Evolutionary conservation across 176 grass and related monocot genomes (phyloP), one percentile per base, ranked within the genome.

Genomic region (Aechmea fasciata): DNA sequence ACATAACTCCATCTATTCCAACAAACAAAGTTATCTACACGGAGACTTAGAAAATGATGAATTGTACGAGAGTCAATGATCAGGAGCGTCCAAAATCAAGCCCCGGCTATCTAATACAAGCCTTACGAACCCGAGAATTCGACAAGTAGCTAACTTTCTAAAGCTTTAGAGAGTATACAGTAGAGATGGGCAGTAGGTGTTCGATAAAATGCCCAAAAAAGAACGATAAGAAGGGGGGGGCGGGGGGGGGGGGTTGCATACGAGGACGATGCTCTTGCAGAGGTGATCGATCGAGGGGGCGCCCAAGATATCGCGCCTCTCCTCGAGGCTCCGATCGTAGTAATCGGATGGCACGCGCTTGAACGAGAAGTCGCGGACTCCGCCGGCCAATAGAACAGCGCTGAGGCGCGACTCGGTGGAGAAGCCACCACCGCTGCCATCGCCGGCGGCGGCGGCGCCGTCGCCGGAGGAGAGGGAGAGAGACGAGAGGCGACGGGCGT

Each of bases 181-280:
- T 23, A 14, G 50, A 25, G 71, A 75, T n/a, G 15, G 61, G 11
- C 19, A 78, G 48, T 14, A 78, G 19, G 0, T 65, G 75, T 80
- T 86, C 52, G 86, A 87, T 54, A 48, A 83, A 89, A 87, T 57
- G 81, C 26, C 3, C 51, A 57, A 26, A 57, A 0, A 61, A 20
- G 33, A 57, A 50, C 11, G 20, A 13, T 57, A 28, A 10, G 61
- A 49, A 6, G 69, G 29, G 15, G 11, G 0, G n/a, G 55, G 41
- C n/a, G n/a, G n/a, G n/a, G 3, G 72, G 29, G 15, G 11, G 0
- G n/a, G 66, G 67, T 23, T 23, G 22, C 22, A 0, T 85, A 96
- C 93, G 86, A 97, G 77, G 63, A 92, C 89, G 52, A 92, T 92
- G 79, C 86, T 97, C 82, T 97, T 92, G 86, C 94, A 97, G 24